Evolutionary conservation across 202 grass and related monocot genomes (phyloP), one percentile per base, ranked within the genome.

Genomic region (Tripidium arundinaceum): DNA sequence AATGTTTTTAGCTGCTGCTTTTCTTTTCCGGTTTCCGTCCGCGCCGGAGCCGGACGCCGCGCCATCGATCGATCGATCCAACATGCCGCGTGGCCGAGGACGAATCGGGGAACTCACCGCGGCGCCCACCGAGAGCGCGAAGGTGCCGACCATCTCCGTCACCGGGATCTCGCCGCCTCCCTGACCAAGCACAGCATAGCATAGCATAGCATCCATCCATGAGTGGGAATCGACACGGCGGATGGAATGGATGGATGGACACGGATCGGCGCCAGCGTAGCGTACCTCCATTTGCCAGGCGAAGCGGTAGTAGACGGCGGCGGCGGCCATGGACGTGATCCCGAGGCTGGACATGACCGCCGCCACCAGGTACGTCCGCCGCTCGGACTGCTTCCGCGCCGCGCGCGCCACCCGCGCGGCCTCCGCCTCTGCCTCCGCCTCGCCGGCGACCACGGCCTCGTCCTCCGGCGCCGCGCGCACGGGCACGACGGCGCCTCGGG

Each of bases 301-400:
- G 45, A 47, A 47, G 45, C 45, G 45, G 45, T 47, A 47, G n/a
- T n/a, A n/a, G n/a, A n/a, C n/a, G n/a, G n/a, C n/a, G n/a, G n/a
- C n/a, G n/a, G n/a, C n/a, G n/a, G n/a, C n/a, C n/a, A n/a, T n/a
- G n/a, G n/a, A n/a, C n/a, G n/a, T n/a, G n/a, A n/a, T n/a, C n/a
- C n/a, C 94, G 77, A 98, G 74, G 83, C 90, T 98, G 36, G 94
- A 98, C 94, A 98, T 82, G n/a, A 98, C 79, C 38, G 94, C 94
- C 6, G 92, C 94, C 26, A 98, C 78, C 65, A 98, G 89, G 71
- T 98, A 98, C 7, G 92, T 93, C 78, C 89, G 79, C 73, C 94
- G 82, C 94, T 94, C 94, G 21, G 88, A 89, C 80, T 71, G 68
- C 90, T 98, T 94, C 81, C 86, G 62, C 19, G 90, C 88, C 68